phyloP scores from a whole-genome alignment of 495 filamentous ascomycete genomes.

The Annulohypoxylon moriforme region DNA sequence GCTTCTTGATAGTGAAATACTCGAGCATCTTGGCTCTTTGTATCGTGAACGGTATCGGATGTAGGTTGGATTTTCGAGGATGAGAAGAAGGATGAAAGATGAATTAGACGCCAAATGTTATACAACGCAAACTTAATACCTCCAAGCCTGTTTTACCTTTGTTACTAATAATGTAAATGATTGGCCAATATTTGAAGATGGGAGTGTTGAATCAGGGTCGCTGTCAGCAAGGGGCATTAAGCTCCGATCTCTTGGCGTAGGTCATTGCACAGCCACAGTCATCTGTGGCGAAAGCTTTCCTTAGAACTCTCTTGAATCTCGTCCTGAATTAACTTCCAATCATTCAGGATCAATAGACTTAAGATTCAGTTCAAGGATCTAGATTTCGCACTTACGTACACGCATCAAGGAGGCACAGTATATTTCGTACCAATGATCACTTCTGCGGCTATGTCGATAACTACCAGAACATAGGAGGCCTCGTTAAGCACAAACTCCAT shows the following conservation, averaged over 20 bases:
- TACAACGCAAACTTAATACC: slow-evolving; percentile 13
- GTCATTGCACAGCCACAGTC: slow-evolving; percentile 37
- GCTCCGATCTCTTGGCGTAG: slow-evolving; percentile 27
- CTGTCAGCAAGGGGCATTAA: slow-evolving; percentile 18
- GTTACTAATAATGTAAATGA: slow-evolving; percentile 26
- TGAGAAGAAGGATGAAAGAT: slow-evolving; percentile 10
- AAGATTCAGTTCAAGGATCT: background rate
- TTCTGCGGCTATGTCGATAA: too few relatives aligned
- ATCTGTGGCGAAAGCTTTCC: slow-evolving; percentile 32
- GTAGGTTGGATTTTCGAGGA: too few relatives aligned
- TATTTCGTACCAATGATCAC: too few relatives aligned
- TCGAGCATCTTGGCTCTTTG: slow-evolving; percentile 55
- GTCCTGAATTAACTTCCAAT: background rate
- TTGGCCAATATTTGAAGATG: slow-evolving; percentile 34
- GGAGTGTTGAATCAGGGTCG: slow-evolving; percentile 5
- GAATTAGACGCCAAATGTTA: background rate
- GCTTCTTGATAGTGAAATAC: slow-evolving; percentile 55
- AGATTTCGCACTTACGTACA: background rate
- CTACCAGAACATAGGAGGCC: slow-evolving; percentile 8
- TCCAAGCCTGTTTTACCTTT: slow-evolving; percentile 40
- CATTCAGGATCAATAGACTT: background rate
- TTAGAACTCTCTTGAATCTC: slow-evolving; percentile 5
- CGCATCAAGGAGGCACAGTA: background rate
- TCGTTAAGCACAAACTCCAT: background rate
- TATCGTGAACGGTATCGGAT: too few relatives aligned